Evolutionary conservation across 495 filamentous ascomycete species (phyloP).

Genomic region (Lasiosphaeria ovina): DNA sequence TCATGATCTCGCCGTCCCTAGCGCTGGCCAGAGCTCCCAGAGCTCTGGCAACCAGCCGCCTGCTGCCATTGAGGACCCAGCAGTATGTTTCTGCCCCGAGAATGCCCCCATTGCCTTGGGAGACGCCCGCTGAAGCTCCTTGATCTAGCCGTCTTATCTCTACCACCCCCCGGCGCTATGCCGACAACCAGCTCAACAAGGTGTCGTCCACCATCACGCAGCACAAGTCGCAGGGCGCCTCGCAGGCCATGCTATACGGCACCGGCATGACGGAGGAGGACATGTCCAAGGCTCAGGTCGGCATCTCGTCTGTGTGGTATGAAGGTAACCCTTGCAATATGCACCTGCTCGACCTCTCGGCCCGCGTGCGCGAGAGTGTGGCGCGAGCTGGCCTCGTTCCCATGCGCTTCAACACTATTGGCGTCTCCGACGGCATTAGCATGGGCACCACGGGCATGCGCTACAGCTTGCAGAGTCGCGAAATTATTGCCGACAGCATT

Average conservation of each 20-base stretch:
- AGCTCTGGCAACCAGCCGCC: constrained; percentile 38
- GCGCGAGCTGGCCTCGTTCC: constrained; percentile 73
- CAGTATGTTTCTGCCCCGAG: constrained; percentile 28
- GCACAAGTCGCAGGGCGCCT: constrained; percentile 95
- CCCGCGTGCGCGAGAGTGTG: constrained; percentile 81
- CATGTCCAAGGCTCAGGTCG: constrained; percentile 92
- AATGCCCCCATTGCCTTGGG: background rate
- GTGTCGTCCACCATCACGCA: constrained; percentile 83
- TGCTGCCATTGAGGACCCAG: constrained; percentile 36
- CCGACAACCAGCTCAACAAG: constrained; percentile 68
- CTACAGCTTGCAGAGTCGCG: constrained; percentile 88
- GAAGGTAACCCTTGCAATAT: constrained; percentile 98
- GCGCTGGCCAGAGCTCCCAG: constrained; percentile 39
- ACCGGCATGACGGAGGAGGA: constrained; percentile 81
- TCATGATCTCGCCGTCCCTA: constrained; percentile 40
- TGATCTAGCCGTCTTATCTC: constrained; percentile 40
- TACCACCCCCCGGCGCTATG: constrained; percentile 36
- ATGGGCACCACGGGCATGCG: constrained; percentile 90
- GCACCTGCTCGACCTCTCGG: constrained; percentile 88
- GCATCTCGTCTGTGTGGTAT: constrained; percentile 89
- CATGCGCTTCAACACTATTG: constrained; percentile 97
- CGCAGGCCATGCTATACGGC: constrained; percentile 98
- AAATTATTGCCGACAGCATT: constrained; percentile 95
- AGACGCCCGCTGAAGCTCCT: constrained; percentile 5
- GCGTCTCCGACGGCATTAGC: constrained; percentile 82